These are phyloP conservation scores for Entomortierella lignicola DNA, from an alignment of 192 early-diverging fungal genomes.

Conservation along the genomic window DNA sequence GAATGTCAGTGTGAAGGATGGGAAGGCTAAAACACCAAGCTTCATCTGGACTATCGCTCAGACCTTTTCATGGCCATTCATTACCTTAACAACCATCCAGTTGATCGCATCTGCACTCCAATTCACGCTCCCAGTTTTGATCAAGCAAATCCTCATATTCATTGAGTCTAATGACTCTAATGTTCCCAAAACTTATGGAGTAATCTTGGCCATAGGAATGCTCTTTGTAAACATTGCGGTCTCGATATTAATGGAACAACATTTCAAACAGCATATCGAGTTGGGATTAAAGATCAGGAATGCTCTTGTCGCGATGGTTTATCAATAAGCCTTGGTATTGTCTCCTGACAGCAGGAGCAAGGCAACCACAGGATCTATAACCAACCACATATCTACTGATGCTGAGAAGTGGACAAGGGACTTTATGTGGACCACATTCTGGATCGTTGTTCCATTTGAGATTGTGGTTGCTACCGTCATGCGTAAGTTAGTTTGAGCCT, in stretches of 20 bases:
- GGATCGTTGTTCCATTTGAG: conserved; percentile 25
- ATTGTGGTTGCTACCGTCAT: conserved; percentile 9
- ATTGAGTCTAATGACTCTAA: conserved; percentile 20
- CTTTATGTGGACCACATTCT: neutral
- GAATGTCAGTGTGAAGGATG: neutral
- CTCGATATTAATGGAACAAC: neutral
- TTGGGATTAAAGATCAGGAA: conserved; percentile 74
- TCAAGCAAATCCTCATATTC: conserved; percentile 22
- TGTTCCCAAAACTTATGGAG: conserved; percentile 1
- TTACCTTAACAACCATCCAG: neutral
- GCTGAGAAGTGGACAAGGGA: conserved; percentile 32
- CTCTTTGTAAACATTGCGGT: conserved; percentile 6
- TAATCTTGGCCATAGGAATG: conserved; percentile 21
- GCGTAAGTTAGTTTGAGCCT: conserved; percentile 16
- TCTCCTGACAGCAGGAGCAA: conserved; percentile 59
- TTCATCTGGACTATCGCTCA: conserved; percentile 17
- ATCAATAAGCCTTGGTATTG: conserved; percentile 81
- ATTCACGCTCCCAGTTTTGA: conserved; percentile 16
- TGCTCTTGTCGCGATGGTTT: conserved; percentile 81
- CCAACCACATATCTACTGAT: conserved; percentile 46
- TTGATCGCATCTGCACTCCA: neutral
- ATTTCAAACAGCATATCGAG: conserved; percentile 52
- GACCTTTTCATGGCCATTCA: conserved; percentile 2
- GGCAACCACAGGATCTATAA: conserved; percentile 19
- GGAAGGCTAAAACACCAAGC: neutral